These are phyloP conservation scores for Coemansia pectinata DNA, from an alignment of 192 early-diverging fungal genomes.

Conservation along the genomic window DNA sequence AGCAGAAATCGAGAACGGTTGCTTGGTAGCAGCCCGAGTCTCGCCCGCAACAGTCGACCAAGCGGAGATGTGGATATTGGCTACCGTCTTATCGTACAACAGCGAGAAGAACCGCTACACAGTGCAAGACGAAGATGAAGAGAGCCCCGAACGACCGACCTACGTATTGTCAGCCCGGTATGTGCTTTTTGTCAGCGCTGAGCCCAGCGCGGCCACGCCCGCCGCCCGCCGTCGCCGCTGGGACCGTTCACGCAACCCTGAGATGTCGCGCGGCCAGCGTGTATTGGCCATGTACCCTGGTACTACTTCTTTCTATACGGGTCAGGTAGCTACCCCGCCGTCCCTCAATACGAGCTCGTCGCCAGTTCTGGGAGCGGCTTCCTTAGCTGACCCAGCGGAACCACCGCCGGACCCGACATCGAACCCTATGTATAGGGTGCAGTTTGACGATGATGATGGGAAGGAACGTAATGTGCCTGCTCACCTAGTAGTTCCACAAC, in stretches of 20 bases:
- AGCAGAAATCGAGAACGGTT: constrained; percentile 21
- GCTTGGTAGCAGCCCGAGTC: constrained; percentile 42
- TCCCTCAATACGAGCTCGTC: constrained; percentile 23
- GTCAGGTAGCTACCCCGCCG: constrained; percentile 38
- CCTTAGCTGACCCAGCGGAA: background rate
- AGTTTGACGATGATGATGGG: constrained; percentile 50
- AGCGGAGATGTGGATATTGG: constrained; percentile 47
- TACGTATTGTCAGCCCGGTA: constrained; percentile 36
- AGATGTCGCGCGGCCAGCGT: constrained; percentile 36
- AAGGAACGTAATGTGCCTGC: constrained; percentile 47
- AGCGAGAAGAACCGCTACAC: constrained; percentile 44
- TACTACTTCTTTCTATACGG: constrained; percentile 48
- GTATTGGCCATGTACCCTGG: constrained; percentile 51
- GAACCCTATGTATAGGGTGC: constrained; percentile 46
- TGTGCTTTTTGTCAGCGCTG: constrained; percentile 34
- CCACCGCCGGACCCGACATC: constrained; percentile 17
- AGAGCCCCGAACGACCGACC: constrained; percentile 36
- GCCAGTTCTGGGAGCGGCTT: background rate
- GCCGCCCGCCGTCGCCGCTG: constrained; percentile 26
- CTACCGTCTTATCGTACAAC: constrained; percentile 38
- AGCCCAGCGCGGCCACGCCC: constrained; percentile 5
- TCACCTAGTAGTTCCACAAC: constrained; percentile 43
- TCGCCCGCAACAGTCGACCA: constrained; percentile 15
- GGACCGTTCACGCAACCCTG: constrained; percentile 34
- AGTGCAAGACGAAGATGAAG: constrained; percentile 47